A percentile compares a stretch with the other conserved stretches of the same genome.
Conservation (phyloP, 1,139 yeast species). For the Taphrina confusa region DNA sequence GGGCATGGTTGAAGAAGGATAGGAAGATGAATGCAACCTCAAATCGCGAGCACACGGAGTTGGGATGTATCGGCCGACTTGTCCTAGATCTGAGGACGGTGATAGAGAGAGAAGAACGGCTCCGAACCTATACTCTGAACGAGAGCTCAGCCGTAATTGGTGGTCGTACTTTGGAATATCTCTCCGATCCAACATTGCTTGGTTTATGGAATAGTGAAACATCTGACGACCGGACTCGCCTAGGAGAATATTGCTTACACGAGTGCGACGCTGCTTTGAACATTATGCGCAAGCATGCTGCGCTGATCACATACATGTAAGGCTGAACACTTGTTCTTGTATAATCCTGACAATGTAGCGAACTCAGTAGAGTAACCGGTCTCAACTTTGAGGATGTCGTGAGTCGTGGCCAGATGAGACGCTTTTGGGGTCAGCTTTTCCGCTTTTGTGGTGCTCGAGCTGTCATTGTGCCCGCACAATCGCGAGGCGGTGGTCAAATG, state of each 20-base stretch:
- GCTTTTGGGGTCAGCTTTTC: slow-evolving; percentile 28
- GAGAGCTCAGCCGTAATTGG: slow-evolving; percentile 16
- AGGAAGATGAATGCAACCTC: slow-evolving; percentile 30
- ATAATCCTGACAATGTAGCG: background rate
- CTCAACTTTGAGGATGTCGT: slow-evolving; percentile 29
- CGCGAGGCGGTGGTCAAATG: slow-evolving; percentile 26
- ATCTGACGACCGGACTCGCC: slow-evolving; percentile 8
- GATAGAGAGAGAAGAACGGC: slow-evolving; percentile 31
- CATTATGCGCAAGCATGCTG: slow-evolving; percentile 22
- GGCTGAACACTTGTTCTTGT: background rate
- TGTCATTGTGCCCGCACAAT: slow-evolving; percentile 25
- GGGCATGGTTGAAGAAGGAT: slow-evolving; percentile 30
- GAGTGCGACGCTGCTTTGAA: slow-evolving; percentile 16
- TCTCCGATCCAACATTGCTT: slow-evolving; percentile 4
- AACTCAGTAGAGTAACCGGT: slow-evolving; percentile 26
- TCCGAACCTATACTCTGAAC: slow-evolving; percentile 30
- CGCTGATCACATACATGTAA: slow-evolving; percentile 25
- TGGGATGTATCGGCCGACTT: slow-evolving; percentile 26
- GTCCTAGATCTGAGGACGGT: slow-evolving; percentile 28
- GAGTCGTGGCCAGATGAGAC: slow-evolving; percentile 29
- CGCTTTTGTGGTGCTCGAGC: slow-evolving; percentile 25
- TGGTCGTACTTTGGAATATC: slow-evolving; percentile 16
- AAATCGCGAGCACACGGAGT: slow-evolving; percentile 31
- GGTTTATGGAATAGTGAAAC: slow-evolving; percentile 13
- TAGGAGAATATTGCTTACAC: slow-evolving; percentile 13